Percentiles rank a stretch among this genome's conserved stretches.
These are phyloP conservation scores for Coniochaeta sp. DNA, from an alignment of 2,329 filamentous ascomycete species.

Conservation along the genomic window DNA sequence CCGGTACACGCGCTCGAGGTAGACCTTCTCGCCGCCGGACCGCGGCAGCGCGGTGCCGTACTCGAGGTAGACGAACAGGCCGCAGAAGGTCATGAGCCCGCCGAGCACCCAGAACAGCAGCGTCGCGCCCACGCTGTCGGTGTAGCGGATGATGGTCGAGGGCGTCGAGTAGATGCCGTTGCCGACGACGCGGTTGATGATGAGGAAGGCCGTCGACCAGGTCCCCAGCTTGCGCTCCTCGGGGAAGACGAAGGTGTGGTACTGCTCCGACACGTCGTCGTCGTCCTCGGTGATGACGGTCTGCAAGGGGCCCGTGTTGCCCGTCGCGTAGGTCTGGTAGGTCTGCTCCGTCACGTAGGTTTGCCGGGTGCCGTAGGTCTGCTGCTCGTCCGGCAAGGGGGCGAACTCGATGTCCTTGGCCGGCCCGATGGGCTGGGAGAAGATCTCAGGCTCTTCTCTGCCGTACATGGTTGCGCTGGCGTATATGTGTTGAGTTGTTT, in stretches of 20 bases:
- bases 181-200: conserved; percentile 23
- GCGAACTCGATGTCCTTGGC: conserved; percentile 13
- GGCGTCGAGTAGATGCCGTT: conserved; percentile 45
- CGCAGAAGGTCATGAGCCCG: conserved; percentile 46
- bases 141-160: conserved; percentile 42
- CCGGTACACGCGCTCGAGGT: conserved; percentile 56
- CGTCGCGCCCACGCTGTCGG: conserved; percentile 41
- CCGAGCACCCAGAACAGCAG: conserved; percentile 29
- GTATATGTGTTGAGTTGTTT: background rate
- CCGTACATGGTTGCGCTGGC: conserved; percentile 12
- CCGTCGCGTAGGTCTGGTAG: conserved; percentile 9
- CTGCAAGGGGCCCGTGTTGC: conserved; percentile 12
- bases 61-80: conserved; percentile 55
- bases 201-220: conserved; percentile 30
- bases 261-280: conserved; percentile 14
- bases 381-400: conserved; percentile 10
- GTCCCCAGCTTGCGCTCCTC: conserved; percentile 22
- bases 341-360: background rate
- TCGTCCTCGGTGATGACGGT: conserved; percentile 6
- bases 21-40: conserved; percentile 60
- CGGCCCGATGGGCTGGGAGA: conserved; percentile 16
- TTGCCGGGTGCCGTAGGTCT: conserved; percentile 9
- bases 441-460: conserved; percentile 18
- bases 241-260: conserved; percentile 19
- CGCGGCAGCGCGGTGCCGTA: conserved; percentile 56